These are phyloP conservation scores for Flaveria trinervia DNA, from an alignment of 129 eudicot species.

Conservation along the genomic window DNA sequence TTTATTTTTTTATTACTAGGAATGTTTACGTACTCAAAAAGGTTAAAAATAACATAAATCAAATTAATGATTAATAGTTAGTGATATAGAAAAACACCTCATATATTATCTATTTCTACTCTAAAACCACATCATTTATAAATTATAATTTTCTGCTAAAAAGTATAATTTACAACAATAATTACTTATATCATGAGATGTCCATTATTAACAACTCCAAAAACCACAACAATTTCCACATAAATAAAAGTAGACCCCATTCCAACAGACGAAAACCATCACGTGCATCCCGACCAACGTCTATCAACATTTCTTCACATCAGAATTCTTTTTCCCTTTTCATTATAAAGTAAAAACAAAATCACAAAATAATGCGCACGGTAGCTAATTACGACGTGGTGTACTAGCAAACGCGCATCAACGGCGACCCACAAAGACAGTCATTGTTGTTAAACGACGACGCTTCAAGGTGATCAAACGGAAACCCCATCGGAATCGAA, in stretches of 20 bases:
- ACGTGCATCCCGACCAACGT: conserved; percentile 23
- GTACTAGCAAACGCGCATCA: conserved; percentile 48
- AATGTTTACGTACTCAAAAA: too few species aligned
- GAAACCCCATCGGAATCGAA: conserved; percentile 56
- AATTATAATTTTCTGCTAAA: too few species aligned
- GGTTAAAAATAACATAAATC: too few species aligned
- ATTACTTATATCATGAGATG: conserved; percentile 4
- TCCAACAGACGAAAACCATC: background rate
- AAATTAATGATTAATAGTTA: too few species aligned
- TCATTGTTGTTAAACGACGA: conserved; percentile 67
- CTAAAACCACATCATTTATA: too few species aligned
- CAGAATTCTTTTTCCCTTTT: background rate
- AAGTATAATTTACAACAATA: background rate
- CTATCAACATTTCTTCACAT: conserved; percentile 25
- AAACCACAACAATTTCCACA: background rate
- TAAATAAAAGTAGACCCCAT: background rate
- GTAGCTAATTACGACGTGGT: conserved; percentile 11
- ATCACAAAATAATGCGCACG: background rate
- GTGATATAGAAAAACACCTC: too few species aligned
- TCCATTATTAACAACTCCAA: background rate
- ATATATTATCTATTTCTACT: too few species aligned
- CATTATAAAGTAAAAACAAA: background rate
- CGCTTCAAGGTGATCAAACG: conserved; percentile 79
- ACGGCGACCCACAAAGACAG: conserved; percentile 79
- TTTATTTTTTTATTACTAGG: too few species aligned